Base-by-base conservation (phyloP, 2,329 filamentous ascomycete species). In the Thyridium curvatum region DNA sequence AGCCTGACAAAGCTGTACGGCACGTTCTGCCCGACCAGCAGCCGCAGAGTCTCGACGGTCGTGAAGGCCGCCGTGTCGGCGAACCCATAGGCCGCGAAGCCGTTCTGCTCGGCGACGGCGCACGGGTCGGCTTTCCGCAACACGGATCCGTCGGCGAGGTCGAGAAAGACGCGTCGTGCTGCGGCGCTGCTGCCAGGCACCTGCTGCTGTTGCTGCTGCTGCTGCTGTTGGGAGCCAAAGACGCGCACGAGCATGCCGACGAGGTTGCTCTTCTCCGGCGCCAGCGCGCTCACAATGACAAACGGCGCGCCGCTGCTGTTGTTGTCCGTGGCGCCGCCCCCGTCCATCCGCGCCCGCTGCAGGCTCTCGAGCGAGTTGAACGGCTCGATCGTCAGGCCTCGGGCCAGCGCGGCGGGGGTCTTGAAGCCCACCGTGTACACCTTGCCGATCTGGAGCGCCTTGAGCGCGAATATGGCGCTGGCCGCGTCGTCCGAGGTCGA, bases 351-450 rank as follows among this genome's bases (percentile, higher is more conserved):
- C 0, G 68, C 74, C 12, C 67, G 60, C 43, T 76, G 72, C 13
- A 79, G 60, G 35, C 71, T 74, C 50, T 89, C 81, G 32, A 93
- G 72, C 41, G 79, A 79, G 60, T 89, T 86, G 47, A 93, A 85
- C 6, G 86, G 86, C 52, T 93, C 86, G 40, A 93, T 79, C 1
- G 78, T 76, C 26, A 88, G 73, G 30, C 81, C 80, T 3, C 69
- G 68, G 4, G 79, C 77, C n/a, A 89, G 66, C 1, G 76, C 50
- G 51, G 73, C 54, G 46, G 77, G 61, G 45, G 77, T 81, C 52
- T 77, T 80, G 65, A 94, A 93, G 1, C 87, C 87, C 33, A 91
- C 85, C 0, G 86, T 91, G 59, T 90, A 90, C 30, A 94, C 84
- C 41, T 86, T 84, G 29, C 82, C 81, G 37, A 91, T 79, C 38